Base-by-base conservation (phyloP, 192 early-diverging fungal genomes). In the Gaertneriomyces semiglobifer region DNA sequence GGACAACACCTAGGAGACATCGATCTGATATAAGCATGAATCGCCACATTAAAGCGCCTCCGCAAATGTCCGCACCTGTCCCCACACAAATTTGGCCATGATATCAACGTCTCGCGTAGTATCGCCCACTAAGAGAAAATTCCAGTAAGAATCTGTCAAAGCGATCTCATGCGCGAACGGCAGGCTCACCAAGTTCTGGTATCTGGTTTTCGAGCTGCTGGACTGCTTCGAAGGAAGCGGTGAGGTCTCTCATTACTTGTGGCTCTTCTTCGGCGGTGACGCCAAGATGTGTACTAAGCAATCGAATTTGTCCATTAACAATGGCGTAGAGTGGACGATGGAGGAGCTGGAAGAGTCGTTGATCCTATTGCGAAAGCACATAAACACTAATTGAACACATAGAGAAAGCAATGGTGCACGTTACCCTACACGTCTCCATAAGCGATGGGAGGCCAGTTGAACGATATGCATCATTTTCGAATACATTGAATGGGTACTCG, bases 401-500 rank as follows among this genome's bases (percentile, higher is more conserved):
- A 62, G 25, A 33, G 25, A 33, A 33, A 33, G 25, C 25, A 33
- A 33, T 33, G 25, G 25, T 33, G 40, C 5, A 53, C 33, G 14
- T 46, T 25, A 39, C 41, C 46, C 55, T 59, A 58, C 38, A 67
- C 70, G 19, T 48, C 50, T 68, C 59, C 58, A 66, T 60, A 42
- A 80, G 58, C 20, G 59, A 60, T 42, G 33, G 41, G 2, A 61
- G 43, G 9, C 77, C 77, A 43, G 50, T 25, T 7, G 20, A 52
- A 6, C 44, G 47, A 62, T 53, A 85, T 71, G 75, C 77, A 40
- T 89, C 84, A 12, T 79, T 74, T 59, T 92, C 90, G 78, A 87
- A 90, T 43, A 92, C 39, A 59, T 92, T 92, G 64, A 90, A 79
- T 4, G 90, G 90, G 39, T 79, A 81, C 65, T 90, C 70, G n/a